These are phyloP conservation scores for Globisporangium spinosum DNA, from an alignment of 352 stramenopile genomes.

Conservation along the genomic window DNA sequence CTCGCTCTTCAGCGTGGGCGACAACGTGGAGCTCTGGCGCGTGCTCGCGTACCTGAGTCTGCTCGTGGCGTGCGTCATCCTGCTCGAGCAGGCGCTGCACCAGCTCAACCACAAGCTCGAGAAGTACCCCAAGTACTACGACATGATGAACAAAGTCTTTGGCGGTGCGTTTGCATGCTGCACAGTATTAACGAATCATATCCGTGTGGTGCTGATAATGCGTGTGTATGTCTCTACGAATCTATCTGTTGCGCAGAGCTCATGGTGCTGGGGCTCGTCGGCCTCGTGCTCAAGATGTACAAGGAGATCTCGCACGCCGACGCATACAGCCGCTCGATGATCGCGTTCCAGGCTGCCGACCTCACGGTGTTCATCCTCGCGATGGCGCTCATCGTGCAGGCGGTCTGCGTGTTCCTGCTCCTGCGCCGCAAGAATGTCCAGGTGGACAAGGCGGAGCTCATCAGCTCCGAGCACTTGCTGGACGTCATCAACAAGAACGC, in stretches of 20 bases:
- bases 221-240: neutral
- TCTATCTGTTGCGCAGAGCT: slow-evolving; percentile 27
- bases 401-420: slow-evolving; percentile 41
- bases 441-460: slow-evolving; percentile 40
- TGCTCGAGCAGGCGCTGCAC: slow-evolving; percentile 48
- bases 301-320: slow-evolving; percentile 35
- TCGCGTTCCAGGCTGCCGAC: slow-evolving; percentile 55
- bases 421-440: slow-evolving; percentile 34
- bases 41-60: slow-evolving; percentile 45
- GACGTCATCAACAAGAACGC: slow-evolving; percentile 15
- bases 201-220: neutral
- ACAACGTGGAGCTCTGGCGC: slow-evolving; percentile 54
- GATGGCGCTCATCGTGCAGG: slow-evolving; percentile 49
- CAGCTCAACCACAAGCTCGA: slow-evolving; percentile 45
- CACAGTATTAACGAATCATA: no score
- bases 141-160: slow-evolving; percentile 66
- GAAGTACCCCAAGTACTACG: slow-evolving; percentile 56
- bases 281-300: slow-evolving; percentile 46
- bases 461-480: slow-evolving; percentile 38
- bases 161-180: slow-evolving; percentile 6
- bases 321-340: slow-evolving; percentile 27
- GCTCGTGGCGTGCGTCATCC: slow-evolving; percentile 44
- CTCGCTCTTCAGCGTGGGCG: slow-evolving; percentile 55
- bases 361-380: slow-evolving; percentile 55
- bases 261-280: slow-evolving; percentile 58